Percentiles rank a stretch among this genome's conserved stretches.
These are phyloP conservation scores for Phytophthora podocarpi DNA, from an alignment of 352 stramenopile species.

Conservation along the genomic window DNA sequence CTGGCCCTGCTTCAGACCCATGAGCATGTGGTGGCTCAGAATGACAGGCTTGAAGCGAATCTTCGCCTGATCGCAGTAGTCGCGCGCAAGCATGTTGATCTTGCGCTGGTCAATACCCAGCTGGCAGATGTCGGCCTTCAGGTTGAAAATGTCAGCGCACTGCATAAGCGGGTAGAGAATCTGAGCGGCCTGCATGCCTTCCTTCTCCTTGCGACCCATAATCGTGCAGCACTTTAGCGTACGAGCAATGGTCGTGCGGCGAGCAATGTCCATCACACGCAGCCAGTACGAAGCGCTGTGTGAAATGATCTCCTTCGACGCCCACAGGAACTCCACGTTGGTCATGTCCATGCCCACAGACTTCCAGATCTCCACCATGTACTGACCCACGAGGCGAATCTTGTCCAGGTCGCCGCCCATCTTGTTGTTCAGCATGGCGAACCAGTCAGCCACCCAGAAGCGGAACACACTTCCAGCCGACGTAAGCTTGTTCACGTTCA, in stretches of 20 bases:
- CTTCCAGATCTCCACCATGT: slow-evolving; percentile 99
- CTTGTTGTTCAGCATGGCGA: slow-evolving; percentile 99
- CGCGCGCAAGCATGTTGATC: slow-evolving; percentile 97
- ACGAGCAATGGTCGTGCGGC: slow-evolving; percentile 90
- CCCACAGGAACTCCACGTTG: slow-evolving; percentile 99
- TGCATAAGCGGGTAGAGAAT: slow-evolving; percentile 99
- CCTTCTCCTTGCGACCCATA: slow-evolving; percentile 95
- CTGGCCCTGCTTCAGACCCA: slow-evolving; percentile 98
- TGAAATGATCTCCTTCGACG: slow-evolving; percentile 94
- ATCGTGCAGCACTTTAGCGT: slow-evolving; percentile 99
- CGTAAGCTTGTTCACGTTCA: slow-evolving; percentile 97
- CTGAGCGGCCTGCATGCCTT: slow-evolving; percentile 93
- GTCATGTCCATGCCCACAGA: slow-evolving; percentile 98
- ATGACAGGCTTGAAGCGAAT: slow-evolving; percentile 96
- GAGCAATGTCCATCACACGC: slow-evolving; percentile 94
- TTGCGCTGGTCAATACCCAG: slow-evolving; percentile 99
- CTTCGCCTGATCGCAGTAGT: slow-evolving; percentile 98
- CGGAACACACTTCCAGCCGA: slow-evolving; percentile 95
- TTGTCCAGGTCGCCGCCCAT: slow-evolving; percentile 98
- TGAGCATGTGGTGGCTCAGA: slow-evolving; percentile 99
- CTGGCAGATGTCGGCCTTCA: slow-evolving; percentile 99
- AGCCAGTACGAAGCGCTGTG: slow-evolving; percentile 93
- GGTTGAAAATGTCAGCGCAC: slow-evolving; percentile 99
- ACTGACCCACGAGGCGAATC: slow-evolving; percentile 95
- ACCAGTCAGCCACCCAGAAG: slow-evolving; percentile 99